A percentile compares a stretch with the other conserved stretches of the same genome.
phyloP scores from a whole-genome alignment of 1,284 basidiomycete genomes.

The Amylostereum areolatum region DNA sequence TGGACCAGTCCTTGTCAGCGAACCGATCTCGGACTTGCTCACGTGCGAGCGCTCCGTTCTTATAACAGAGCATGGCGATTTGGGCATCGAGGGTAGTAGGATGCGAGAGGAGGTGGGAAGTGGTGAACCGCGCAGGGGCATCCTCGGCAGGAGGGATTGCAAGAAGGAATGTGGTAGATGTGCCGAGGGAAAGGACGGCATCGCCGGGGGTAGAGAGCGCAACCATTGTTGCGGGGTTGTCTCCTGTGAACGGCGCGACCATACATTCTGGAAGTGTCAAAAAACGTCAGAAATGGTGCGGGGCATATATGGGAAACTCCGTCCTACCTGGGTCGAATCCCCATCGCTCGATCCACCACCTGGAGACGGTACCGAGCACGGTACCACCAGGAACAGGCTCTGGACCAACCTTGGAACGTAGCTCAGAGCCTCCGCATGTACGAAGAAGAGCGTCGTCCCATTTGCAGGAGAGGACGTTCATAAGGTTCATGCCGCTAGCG shows the following conservation, averaged over 20 bases:
- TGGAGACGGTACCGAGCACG: conserved; percentile 57
- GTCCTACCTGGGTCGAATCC: conserved; percentile 62
- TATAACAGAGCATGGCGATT: conserved; percentile 80
- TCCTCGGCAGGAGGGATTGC: conserved; percentile 58
- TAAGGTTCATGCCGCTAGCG: conserved; percentile 90
- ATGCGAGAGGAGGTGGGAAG: conserved; percentile 69
- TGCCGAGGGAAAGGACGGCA: conserved; percentile 86
- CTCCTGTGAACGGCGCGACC: conserved; percentile 85
- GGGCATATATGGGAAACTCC: background rate
- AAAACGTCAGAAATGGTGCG: conserved; percentile 1
- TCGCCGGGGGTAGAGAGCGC: conserved; percentile 78
- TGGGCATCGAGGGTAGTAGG: conserved; percentile 55
- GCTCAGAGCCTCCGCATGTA: conserved; percentile 56
- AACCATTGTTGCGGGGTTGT: conserved; percentile 87
- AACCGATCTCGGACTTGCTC: conserved; percentile 75
- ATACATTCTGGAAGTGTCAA: conserved; percentile 52
- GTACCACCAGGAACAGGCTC: conserved; percentile 72
- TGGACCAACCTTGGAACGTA: conserved; percentile 73
- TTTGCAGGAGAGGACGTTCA: conserved; percentile 63
- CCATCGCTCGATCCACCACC: conserved; percentile 75
- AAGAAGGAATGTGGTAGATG: conserved; percentile 84
- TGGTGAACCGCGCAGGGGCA: conserved; percentile 65
- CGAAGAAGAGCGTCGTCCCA: conserved; percentile 63
- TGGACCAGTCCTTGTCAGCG: conserved; percentile 59
- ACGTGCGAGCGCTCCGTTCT: conserved; percentile 79